Conservation (phyloP, 768 basidiomycete genomes). For the Boletus speciosus region DNA sequence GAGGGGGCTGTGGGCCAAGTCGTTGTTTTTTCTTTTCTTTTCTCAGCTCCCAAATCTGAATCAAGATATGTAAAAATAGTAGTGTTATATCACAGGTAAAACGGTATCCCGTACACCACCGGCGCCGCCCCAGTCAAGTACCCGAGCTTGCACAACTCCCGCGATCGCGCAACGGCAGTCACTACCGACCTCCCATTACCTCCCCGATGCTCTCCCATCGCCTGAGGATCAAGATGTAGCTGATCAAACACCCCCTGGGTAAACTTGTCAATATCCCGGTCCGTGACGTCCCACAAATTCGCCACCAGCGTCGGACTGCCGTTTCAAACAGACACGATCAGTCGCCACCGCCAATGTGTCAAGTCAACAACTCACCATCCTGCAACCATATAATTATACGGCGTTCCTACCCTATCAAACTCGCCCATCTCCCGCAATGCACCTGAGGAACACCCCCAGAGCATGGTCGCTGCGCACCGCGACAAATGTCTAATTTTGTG, state of each 20-base stretch:
- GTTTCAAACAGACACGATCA: slow-evolving; percentile 1
- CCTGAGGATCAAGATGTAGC: slow-evolving; percentile 46
- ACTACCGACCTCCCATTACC: slow-evolving; percentile 48
- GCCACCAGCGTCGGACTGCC: slow-evolving; percentile 86
- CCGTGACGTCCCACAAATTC: slow-evolving; percentile 98
- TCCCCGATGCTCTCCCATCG: slow-evolving; percentile 7
- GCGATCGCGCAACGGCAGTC: slow-evolving; percentile 72
- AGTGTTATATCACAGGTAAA: slow-evolving; percentile 53
- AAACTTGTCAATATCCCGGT: slow-evolving; percentile 94
- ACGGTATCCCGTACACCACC: slow-evolving; percentile 94
- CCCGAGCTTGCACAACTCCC: slow-evolving; percentile 82
- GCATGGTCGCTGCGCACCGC: slow-evolving; percentile 90
- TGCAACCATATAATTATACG: slow-evolving; percentile 93
- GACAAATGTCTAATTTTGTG: slow-evolving; percentile 78
- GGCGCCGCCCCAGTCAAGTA: slow-evolving; percentile 95
- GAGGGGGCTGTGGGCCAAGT: background rate
- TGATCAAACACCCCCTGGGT: slow-evolving; percentile 80
- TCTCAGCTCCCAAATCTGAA: background rate
- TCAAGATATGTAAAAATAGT: too few species aligned
- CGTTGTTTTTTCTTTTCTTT: background rate
- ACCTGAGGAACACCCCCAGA: slow-evolving; percentile 99
- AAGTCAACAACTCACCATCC: slow-evolving; percentile 73
- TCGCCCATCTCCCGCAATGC: slow-evolving; percentile 86
- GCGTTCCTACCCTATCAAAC: slow-evolving; percentile 88
- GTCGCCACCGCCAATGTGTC: background rate